A percentile compares a stretch with the other conserved stretches of the same genome.
Conservation (phyloP, 1,284 basidiomycete genomes). For the Boletus albobrunnescens region DNA sequence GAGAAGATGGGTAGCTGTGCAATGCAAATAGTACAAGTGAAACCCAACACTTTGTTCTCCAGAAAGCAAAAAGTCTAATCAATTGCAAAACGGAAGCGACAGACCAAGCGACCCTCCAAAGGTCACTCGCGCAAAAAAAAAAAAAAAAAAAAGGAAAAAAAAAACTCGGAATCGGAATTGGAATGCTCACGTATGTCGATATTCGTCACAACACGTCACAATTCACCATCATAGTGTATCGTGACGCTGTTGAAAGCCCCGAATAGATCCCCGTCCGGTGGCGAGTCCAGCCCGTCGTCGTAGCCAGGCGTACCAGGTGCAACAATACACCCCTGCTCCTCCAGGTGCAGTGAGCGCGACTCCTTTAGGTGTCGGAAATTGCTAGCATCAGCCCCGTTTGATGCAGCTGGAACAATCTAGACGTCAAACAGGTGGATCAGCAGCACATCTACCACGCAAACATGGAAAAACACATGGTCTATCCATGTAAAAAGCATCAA, state of each 20-base stretch:
- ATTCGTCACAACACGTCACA: slow-evolving; percentile 25
- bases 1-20: slow-evolving; percentile 24
- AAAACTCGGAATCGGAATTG: too few relatives aligned
- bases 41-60: slow-evolving; percentile 18
- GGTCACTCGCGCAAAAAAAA: slow-evolving; percentile 5
- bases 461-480: slow-evolving; percentile 17
- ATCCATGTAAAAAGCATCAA: not conserved
- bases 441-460: slow-evolving; percentile 6
- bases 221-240: slow-evolving; percentile 76
- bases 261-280: slow-evolving; percentile 58
- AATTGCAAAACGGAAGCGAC: slow-evolving; percentile 17
- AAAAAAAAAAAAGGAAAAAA: too few relatives aligned
- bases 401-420: slow-evolving; percentile 80
- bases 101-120: slow-evolving; percentile 11
- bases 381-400: slow-evolving; percentile 81
- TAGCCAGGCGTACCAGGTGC: slow-evolving; percentile 30
- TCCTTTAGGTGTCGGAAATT: slow-evolving; percentile 92
- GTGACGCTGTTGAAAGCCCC: slow-evolving; percentile 85
- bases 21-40: slow-evolving; percentile 37
- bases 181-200: not conserved
- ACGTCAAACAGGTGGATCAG: slow-evolving; percentile 24
- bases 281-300: slow-evolving; percentile 49
- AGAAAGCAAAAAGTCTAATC: slow-evolving; percentile 24
- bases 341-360: slow-evolving; percentile 85
- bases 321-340: slow-evolving; percentile 49